phyloP scores from a whole-genome alignment of 805 yeast species.

The Osmozyma mogii region DNA sequence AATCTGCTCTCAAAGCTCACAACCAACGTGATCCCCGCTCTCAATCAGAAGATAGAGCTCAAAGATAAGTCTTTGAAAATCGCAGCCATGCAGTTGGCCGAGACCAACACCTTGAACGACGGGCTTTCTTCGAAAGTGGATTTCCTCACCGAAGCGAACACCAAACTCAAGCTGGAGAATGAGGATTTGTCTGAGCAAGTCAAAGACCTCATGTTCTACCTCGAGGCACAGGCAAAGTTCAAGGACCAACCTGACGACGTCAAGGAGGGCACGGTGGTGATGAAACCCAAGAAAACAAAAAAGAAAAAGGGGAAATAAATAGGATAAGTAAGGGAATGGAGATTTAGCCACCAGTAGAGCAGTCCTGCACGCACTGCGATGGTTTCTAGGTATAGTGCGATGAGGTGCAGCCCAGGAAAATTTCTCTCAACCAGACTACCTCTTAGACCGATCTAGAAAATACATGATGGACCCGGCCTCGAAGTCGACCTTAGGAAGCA shows the following conservation, averaged over 20 bases:
- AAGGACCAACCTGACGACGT: constrained; percentile 66
- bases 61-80: constrained; percentile 22
- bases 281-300: constrained; percentile 18
- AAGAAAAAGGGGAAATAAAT: constrained; percentile 13
- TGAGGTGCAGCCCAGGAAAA: constrained; percentile 2
- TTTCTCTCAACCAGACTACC: constrained; percentile 2
- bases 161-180: constrained; percentile 29
- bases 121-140: constrained; percentile 34
- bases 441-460: constrained; percentile 1
- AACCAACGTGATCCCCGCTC: constrained; percentile 23
- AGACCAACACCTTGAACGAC: constrained; percentile 27
- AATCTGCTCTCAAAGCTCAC: constrained; percentile 15
- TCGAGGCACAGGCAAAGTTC: constrained; percentile 67
- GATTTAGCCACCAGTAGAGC: too few species aligned
- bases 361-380: too few species aligned
- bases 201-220: constrained; percentile 70
- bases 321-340: too few species aligned
- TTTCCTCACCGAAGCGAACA: constrained; percentile 18
- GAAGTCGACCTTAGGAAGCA: constrained; percentile 28
- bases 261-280: constrained; percentile 58
- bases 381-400: constrained; percentile 2
- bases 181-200: constrained; percentile 54
- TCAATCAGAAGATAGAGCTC: constrained; percentile 22
- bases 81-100: constrained; percentile 25
- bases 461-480: constrained; percentile 13